These are phyloP conservation scores for Postia placenta DNA, from an alignment of 768 basidiomycete species.

Conservation along the genomic window DNA sequence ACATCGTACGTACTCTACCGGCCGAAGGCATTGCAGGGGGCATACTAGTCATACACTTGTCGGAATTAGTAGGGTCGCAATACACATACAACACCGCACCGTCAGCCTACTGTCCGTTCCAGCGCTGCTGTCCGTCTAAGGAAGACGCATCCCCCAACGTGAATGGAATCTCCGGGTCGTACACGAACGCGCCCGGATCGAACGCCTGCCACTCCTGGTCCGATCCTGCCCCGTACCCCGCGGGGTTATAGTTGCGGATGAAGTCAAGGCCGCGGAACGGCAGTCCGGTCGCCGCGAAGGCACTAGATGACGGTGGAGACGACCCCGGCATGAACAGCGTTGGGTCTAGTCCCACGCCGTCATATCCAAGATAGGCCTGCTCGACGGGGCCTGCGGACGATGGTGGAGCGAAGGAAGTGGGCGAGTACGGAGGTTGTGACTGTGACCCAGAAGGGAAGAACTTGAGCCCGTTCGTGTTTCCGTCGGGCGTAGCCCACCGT, in stretches of 20 bases:
- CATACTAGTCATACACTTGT: not conserved
- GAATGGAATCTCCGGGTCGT: constrained; percentile 76
- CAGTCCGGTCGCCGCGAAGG: constrained; percentile 65
- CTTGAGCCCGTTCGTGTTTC: constrained; percentile 15
- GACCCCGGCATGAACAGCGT: constrained; percentile 28
- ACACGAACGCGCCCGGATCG: constrained; percentile 67
- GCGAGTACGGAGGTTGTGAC: constrained; percentile 1
- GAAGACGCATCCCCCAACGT: constrained; percentile 34
- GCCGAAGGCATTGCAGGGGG: constrained; percentile 5
- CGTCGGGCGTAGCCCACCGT: constrained; percentile 16
- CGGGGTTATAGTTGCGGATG: constrained; percentile 67
- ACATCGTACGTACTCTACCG: no score
- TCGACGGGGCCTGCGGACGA: not conserved
- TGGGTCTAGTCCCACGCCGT: constrained; percentile 5
- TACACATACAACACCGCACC: not conserved
- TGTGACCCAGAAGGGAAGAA: constrained; percentile 20
- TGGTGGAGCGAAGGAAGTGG: not conserved
- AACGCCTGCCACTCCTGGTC: constrained; percentile 52
- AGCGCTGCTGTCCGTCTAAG: constrained; percentile 13
- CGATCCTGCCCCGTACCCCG: constrained; percentile 3
- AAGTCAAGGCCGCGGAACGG: constrained; percentile 83
- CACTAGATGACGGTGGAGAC: constrained; percentile 48
- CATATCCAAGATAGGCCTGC: constrained; percentile 6
- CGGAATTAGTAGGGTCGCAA: not conserved
- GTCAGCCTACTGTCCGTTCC: constrained; percentile 4